These are phyloP conservation scores for Lagerstroemia speciosa DNA, from an alignment of 345 rosid genomes.

Conservation along the genomic window DNA sequence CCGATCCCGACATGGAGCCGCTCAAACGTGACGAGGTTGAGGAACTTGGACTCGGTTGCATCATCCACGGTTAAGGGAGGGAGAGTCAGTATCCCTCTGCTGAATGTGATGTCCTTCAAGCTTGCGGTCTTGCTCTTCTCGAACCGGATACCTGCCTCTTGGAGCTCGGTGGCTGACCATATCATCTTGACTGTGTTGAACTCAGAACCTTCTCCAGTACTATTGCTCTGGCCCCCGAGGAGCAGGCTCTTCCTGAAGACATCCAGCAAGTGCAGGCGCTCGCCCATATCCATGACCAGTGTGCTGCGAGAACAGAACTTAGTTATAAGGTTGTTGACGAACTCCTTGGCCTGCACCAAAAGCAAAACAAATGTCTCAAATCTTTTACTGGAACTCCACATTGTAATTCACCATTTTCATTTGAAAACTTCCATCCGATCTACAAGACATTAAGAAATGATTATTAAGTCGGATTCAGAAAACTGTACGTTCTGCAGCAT, in stretches of 20 bases:
- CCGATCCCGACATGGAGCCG: conserved; percentile 28
- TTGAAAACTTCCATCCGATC: too few species aligned
- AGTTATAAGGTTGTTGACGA: conserved; percentile 5
- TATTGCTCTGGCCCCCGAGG: neutral
- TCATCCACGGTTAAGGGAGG: neutral
- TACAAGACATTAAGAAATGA: too few species aligned
- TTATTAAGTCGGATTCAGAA: too few species aligned
- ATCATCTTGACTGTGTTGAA: too few species aligned
- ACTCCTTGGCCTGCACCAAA: neutral
- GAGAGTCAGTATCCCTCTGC: conserved; percentile 7
- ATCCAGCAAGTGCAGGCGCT: too few species aligned
- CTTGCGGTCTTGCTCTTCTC: neutral
- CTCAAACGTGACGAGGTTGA: conserved; percentile 18
- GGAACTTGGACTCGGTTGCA: conserved; percentile 15
- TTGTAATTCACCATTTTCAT: too few species aligned
- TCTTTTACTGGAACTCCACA: too few species aligned
- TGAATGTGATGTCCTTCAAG: conserved; percentile 14
- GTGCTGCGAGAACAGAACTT: neutral
- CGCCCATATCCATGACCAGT: neutral
- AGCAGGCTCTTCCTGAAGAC: conserved; percentile 5
- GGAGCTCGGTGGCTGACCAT: too few species aligned
- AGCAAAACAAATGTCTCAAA: too few species aligned
- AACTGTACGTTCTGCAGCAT: too few species aligned
- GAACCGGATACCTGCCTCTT: conserved; percentile 9
- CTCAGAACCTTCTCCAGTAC: too few species aligned